Percentiles rank a stretch among this genome's conserved stretches.
Conservation (phyloP, 2,329 filamentous ascomycete species). For the Stachybotrys elegans region DNA sequence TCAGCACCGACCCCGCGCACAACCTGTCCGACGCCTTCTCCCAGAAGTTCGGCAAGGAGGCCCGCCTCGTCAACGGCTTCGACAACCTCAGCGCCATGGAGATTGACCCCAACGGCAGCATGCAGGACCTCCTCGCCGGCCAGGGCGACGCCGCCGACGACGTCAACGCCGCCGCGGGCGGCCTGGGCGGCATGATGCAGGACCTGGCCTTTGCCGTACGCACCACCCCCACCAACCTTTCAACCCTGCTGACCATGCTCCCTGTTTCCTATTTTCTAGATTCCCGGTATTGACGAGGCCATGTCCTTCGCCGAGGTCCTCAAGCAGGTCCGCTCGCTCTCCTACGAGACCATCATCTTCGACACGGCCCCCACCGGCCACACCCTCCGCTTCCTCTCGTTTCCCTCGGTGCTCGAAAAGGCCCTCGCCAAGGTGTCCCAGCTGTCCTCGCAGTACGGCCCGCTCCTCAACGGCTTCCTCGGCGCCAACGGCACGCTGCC, state of each 20-base stretch:
- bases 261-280: conserved; percentile 47
- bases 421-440: conserved; percentile 95
- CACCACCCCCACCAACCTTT: too few relatives aligned
- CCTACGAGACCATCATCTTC: conserved; percentile 98
- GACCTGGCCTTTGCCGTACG: conserved; percentile 90
- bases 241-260: neutral
- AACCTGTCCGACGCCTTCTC: conserved; percentile 97
- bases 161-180: conserved; percentile 63
- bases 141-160: conserved; percentile 66
- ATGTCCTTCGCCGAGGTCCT: conserved; percentile 99
- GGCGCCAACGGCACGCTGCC: conserved; percentile 71
- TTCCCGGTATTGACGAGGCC: conserved; percentile 96
- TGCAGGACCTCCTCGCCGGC: conserved; percentile 85
- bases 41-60: conserved; percentile 99
- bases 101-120: conserved; percentile 96
- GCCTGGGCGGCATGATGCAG: conserved; percentile 95
- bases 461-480: conserved; percentile 89
- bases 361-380: conserved; percentile 97
- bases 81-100: conserved; percentile 97
- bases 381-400: conserved; percentile 96
- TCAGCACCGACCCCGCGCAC: conserved; percentile 97
- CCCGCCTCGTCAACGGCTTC: conserved; percentile 85
- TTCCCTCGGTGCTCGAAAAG: conserved; percentile 96
- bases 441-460: conserved; percentile 89
- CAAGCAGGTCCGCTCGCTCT: conserved; percentile 98